Base-by-base conservation (phyloP, 106 monocot genomes). In the Apostasia ramifera region DNA sequence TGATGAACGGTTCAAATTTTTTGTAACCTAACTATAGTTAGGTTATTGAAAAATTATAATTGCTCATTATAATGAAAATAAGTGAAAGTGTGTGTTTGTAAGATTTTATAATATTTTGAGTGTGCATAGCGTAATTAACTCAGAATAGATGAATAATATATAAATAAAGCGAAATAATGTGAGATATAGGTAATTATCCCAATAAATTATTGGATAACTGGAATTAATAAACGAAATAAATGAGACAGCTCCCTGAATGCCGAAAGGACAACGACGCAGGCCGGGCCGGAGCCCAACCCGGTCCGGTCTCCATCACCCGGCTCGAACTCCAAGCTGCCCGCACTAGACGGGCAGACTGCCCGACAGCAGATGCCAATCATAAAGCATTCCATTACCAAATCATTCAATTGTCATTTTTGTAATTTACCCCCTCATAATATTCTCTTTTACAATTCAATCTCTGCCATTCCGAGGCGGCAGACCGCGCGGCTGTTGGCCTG, bases 361-460 rank as follows among this genome's bases (percentile, higher is more conserved):
- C 65, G 65, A 2, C 41, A 11, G 44, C 11, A 39, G 9, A 15
- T 65, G 5, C 65, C 65, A 65, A 65, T 65, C 65, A 65, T 65
- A 65, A 65, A 47, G 65, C 65, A 65, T 26, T 65, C 15, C 47
- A 65, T 47, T 65, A 65, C 48, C 65, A 65, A 65, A 65, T 65
- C 65, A 65, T 65, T 65, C 42, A 26, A 26, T 3, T 6, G 8
- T 62, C 44, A 3, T 62, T 42, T 44, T 57, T 62, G 6, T 62
- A 43, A 43, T 44, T 61, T 13, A 12, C 44, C 38, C 4, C 56
- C 15, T 15, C 56, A 59, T 59, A 39, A 6, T 8, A 7, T 40
- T 40, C 8, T 39, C 1, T 6, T 59, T 59, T 40, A 39, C 52
- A 43, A 43, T 15, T 61, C 41, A 6, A 61, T 59, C 41, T 59